Conservation (phyloP, 257 asterid species). For the Solanum chaucha region DNA sequence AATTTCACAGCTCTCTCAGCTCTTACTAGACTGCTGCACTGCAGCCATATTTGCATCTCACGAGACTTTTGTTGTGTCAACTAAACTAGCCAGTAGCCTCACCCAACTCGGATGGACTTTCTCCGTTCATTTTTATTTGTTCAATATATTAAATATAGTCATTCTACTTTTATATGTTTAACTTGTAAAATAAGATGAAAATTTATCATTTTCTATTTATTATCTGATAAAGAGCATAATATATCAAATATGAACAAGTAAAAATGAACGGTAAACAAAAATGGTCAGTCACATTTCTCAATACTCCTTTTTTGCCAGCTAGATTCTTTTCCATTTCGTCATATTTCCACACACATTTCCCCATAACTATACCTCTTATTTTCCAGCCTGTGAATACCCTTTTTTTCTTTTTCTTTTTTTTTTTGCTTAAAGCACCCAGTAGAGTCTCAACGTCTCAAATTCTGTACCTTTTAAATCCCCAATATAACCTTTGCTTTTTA, state of each 20-base stretch:
- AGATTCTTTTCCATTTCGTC: neutral
- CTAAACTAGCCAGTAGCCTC: neutral
- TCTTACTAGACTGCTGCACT: neutral
- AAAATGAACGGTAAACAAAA: neutral
- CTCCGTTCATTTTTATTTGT: neutral
- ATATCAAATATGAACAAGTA: neutral
- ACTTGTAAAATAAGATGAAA: neutral
- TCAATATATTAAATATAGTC: too few species aligned
- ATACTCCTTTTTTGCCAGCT: neutral
- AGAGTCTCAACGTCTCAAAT: neutral
- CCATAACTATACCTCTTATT: neutral
- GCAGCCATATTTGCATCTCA: constrained; percentile 6
- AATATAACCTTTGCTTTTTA: neutral
- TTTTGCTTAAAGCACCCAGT: neutral
- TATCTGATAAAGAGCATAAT: fast-evolving
- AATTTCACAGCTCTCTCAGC: neutral
- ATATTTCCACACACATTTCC: constrained; percentile 11
- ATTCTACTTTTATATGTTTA: too few species aligned
- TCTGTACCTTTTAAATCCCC: neutral
- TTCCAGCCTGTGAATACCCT: constrained; percentile 18
- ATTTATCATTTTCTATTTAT: too few species aligned
- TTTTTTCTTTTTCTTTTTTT: too few species aligned
- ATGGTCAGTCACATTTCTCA: constrained; percentile 5
- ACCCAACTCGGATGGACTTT: neutral
- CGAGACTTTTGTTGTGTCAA: constrained; percentile 9